Evolutionary conservation across 495 filamentous ascomycete species (phyloP), one percentile per base, ranked within the genome.

Genomic region (Lasiosphaeria ovina): DNA sequence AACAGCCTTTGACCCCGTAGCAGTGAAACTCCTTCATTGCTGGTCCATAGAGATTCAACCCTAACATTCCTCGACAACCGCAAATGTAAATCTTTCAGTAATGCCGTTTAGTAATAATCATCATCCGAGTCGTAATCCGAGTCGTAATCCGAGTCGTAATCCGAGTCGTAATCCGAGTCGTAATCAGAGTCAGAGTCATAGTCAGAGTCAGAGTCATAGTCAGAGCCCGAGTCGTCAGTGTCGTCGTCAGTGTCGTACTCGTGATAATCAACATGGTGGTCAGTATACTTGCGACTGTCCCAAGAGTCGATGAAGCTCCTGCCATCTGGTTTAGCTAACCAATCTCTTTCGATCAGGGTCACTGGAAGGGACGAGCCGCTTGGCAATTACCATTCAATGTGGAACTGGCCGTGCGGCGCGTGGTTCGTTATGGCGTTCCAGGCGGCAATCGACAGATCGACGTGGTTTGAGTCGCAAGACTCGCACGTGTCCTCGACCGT

Each of bases 401-500:
- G 42, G 49, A 65, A 16, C 54, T 53, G 54, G 3, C 68, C 60
- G 6, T 4, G 36, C 16, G 40, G 10, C 9, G 61, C 52, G 33
- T 35, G 40, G 44, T 63, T 50, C 34, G 68, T 68, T 42, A 68
- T 57, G 4, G 32, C 31, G 40, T 68, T 64, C 66, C 63, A 71
- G 36, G 59, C 58, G 31, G 59, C 68, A 0, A 61, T 42, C 9
- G 61, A 65, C 16, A 71, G 50, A 47, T 71, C 72, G 36, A 76
- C 54, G 52, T 73, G 60, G 38, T 62, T 62, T 31, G 40, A 49
- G 32, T 58, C 64, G 57, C 73, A 76, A 31, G 54, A 35, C 31
- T 58, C 55, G 57, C 73, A 76, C 31, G 70, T 72, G 55, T 76
- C 73, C 42, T 57, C 49, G 35, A 74, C 66, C 3, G 64, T 71